Conservation (phyloP, 2,329 filamentous ascomycete genomes). For the Botrytis hyacinthi region DNA sequence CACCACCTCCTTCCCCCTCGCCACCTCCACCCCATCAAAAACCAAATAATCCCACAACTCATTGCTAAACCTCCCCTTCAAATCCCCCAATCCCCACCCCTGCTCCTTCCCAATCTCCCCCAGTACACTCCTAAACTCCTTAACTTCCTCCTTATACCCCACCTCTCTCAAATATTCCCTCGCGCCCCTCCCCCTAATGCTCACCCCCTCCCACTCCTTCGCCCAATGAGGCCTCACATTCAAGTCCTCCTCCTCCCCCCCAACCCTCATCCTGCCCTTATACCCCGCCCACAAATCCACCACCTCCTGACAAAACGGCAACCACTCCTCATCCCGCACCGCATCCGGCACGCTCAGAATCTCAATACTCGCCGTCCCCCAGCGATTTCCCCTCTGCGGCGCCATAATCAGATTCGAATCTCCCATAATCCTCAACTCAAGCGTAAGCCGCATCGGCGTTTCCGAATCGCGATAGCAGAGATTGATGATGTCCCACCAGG, state of each 20-base stretch:
- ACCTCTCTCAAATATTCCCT: neutral
- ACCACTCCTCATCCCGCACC: slow-evolving; percentile 42
- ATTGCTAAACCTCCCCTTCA: slow-evolving; percentile 43
- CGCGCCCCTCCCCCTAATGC: neutral
- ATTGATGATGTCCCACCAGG: slow-evolving; percentile 52
- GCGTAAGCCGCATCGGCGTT: slow-evolving; percentile 44
- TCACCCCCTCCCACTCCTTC: slow-evolving; percentile 42
- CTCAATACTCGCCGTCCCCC: slow-evolving; percentile 46
- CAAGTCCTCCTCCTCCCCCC: slow-evolving; percentile 23
- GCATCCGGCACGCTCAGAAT: slow-evolving; percentile 45
- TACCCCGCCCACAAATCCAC: slow-evolving; percentile 45
- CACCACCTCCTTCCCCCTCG: too few species aligned
- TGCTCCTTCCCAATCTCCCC: slow-evolving; percentile 41
- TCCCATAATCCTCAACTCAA: slow-evolving; percentile 47
- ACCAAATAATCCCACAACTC: slow-evolving; percentile 39
- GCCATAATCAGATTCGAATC: slow-evolving; percentile 46
- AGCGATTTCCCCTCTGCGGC: slow-evolving; percentile 44
- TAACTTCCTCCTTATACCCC: neutral
- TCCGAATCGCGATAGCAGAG: slow-evolving; percentile 43
- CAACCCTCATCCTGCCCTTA: slow-evolving; percentile 23
- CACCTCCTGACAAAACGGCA: slow-evolving; percentile 43
- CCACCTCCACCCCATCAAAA: neutral
- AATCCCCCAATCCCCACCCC: slow-evolving; percentile 41
- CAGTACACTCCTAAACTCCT: slow-evolving; percentile 26
- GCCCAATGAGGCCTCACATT: slow-evolving; percentile 45